A percentile compares a stretch with the other conserved stretches of the same genome.
These are phyloP conservation scores for Viridothelium virens DNA, from an alignment of 495 filamentous ascomycete genomes.

Conservation along the genomic window DNA sequence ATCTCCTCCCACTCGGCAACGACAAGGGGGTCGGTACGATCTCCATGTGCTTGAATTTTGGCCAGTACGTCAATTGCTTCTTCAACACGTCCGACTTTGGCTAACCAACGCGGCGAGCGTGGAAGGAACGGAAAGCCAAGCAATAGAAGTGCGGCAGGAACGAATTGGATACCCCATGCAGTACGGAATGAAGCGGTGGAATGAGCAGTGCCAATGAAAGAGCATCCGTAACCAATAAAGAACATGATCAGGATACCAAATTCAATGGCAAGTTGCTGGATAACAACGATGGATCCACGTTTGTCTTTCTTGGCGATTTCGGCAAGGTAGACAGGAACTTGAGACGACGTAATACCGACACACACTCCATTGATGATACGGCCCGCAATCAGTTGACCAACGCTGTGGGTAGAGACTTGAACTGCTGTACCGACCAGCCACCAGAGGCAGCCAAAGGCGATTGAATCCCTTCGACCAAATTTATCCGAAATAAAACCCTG, in stretches of 20 bases:
- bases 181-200: conserved; percentile 56
- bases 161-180: conserved; percentile 65
- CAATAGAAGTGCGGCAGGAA: conserved; percentile 58
- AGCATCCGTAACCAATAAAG: conserved; percentile 54
- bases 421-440: conserved; percentile 66
- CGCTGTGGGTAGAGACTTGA: conserved; percentile 53
- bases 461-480: conserved; percentile 54
- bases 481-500: conserved; percentile 54
- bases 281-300: conserved; percentile 61
- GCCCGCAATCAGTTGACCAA: conserved; percentile 59
- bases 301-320: conserved; percentile 62
- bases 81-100: conserved; percentile 57
- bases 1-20: conserved; percentile 70
- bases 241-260: conserved; percentile 60
- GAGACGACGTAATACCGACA: conserved; percentile 68
- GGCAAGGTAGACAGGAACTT: conserved; percentile 75
- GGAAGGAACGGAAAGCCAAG: conserved; percentile 62
- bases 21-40: conserved; percentile 58
- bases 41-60: conserved; percentile 58
- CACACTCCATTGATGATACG: conserved; percentile 64
- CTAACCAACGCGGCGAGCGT: conserved; percentile 65
- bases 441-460: conserved; percentile 47
- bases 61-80: conserved; percentile 62
- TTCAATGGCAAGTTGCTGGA: conserved; percentile 71
- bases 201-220: conserved; percentile 46